Conservation (phyloP, 345 rosid species). For the Citrus maxima region DNA sequence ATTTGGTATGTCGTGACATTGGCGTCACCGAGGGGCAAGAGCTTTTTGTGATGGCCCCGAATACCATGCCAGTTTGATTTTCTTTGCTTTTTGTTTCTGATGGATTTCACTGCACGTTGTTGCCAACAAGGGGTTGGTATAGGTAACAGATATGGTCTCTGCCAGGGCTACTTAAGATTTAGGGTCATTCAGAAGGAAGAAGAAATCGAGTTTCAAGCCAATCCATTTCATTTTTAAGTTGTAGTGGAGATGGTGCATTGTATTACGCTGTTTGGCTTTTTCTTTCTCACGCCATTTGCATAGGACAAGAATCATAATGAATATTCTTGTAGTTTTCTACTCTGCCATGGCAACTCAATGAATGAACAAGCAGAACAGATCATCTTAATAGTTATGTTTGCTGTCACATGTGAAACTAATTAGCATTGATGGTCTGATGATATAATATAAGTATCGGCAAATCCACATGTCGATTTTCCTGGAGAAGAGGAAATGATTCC, state of each 20-base stretch:
- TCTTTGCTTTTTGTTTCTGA: neutral
- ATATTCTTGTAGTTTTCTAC: neutral
- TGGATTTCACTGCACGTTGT: neutral
- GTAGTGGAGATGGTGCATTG: neutral
- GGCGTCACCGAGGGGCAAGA: neutral
- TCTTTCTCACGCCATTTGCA: neutral
- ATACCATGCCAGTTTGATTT: neutral
- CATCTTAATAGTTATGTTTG: neutral
- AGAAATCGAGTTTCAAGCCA: neutral
- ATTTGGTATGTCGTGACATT: neutral
- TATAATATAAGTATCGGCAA: too few relatives aligned
- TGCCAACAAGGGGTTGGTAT: neutral
- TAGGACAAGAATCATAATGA: neutral
- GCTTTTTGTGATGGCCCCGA: slow-evolving; percentile 1
- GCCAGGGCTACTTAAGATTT: neutral
- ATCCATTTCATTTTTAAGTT: neutral
- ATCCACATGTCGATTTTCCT: too few relatives aligned
- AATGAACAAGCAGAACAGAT: neutral
- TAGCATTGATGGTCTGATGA: neutral
- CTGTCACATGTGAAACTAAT: neutral
- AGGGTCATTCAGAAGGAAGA: neutral
- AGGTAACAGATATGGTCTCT: neutral
- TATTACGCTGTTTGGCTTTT: neutral
- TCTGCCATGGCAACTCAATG: neutral
- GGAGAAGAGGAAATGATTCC: neutral